These are phyloP conservation scores for Macrotyloma uniflorum DNA, from an alignment of 306 rosid genomes.

Conservation along the genomic window DNA sequence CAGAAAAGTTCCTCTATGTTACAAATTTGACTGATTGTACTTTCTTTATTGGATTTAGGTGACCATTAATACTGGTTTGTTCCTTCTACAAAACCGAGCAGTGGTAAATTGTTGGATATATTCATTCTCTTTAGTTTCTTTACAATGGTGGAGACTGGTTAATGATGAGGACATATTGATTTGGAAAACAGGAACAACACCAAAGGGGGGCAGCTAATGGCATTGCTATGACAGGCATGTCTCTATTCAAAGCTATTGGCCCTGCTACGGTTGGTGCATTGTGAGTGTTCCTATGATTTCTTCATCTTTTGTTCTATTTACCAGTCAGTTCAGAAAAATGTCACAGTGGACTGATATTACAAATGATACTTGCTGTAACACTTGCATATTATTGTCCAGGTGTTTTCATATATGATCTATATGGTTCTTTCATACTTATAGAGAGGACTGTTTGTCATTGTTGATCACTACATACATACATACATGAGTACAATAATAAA, in stretches of 20 bases:
- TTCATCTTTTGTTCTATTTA: not conserved
- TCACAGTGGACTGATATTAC: not conserved
- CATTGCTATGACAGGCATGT: slow-evolving; percentile 77
- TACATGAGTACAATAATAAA: too few relatives aligned
- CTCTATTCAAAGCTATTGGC: slow-evolving; percentile 84
- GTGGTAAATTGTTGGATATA: slow-evolving; percentile 60
- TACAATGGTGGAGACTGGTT: not conserved
- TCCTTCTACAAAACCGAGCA: slow-evolving; percentile 76
- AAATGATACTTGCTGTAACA: not conserved
- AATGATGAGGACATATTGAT: slow-evolving; percentile 18
- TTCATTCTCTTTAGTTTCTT: not conserved
- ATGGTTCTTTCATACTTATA: too few relatives aligned
- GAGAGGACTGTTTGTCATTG: too few relatives aligned
- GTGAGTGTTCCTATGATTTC: slow-evolving; percentile 51
- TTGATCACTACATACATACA: too few relatives aligned
- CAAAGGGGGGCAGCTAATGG: slow-evolving; percentile 99
- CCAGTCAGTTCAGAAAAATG: not conserved
- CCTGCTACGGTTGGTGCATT: slow-evolving; percentile 86
- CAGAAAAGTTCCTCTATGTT: not conserved
- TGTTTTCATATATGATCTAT: not conserved
- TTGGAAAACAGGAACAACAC: slow-evolving; percentile 63
- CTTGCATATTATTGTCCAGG: not conserved
- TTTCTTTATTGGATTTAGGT: slow-evolving; percentile 22
- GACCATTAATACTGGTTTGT: slow-evolving; percentile 48
- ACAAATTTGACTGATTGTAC: not conserved